Base-by-base conservation (phyloP, 108 stramenopile genomes). In the Cylindrotheca closterium region DNA sequence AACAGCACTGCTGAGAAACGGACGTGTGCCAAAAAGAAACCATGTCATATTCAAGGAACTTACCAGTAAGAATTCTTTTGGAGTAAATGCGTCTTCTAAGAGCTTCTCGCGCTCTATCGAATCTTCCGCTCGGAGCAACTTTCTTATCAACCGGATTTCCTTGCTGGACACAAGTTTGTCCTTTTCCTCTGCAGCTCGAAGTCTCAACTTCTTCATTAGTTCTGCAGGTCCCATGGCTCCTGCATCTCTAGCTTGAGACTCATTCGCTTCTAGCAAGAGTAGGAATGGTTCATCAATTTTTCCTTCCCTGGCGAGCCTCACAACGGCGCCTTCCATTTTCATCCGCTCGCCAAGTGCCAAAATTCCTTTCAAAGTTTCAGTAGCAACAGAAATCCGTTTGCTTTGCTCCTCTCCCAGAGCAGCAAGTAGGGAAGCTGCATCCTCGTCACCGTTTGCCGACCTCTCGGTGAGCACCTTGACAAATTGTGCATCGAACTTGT, bases 241-340 rank as follows among this genome's bases (percentile, higher is more conserved):
- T 25, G 90, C 90, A 56, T 74, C 85, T 49, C 63, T 56, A 3
- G 93, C 93, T 67, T 91, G 90, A 42, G 81, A 78, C 30, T 83
- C 86, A 71, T 95, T 95, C 26, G 89, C 93, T 68, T 95, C 90
- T 30, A 95, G 68, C 51, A 95, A 73, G 19, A 88, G 67, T 22
- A 95, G 68, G 60, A 95, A 88, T 0, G 88, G 73, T 63, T 90
- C 90, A 68, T 95, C 93, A 51, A 92, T 71, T 31, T 79, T 79
- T 31, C 87, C 89, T 56, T 88, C 87, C 47, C 78, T 76, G 19
- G 77, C 87, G 58, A 92, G 59, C 65, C 80, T 85, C 30, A 94
- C 77, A 48, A 94, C 85, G 24, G 79, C 82, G 8, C 93, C 93
- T 68, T 91, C 89, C 93, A 94, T 94, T 37, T 79, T 78, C 84